A percentile compares a stretch with the other conserved stretches of the same genome.
phyloP scores from a whole-genome alignment of 441 rosid genomes.

The Bocquillonia castaneifolia region DNA sequence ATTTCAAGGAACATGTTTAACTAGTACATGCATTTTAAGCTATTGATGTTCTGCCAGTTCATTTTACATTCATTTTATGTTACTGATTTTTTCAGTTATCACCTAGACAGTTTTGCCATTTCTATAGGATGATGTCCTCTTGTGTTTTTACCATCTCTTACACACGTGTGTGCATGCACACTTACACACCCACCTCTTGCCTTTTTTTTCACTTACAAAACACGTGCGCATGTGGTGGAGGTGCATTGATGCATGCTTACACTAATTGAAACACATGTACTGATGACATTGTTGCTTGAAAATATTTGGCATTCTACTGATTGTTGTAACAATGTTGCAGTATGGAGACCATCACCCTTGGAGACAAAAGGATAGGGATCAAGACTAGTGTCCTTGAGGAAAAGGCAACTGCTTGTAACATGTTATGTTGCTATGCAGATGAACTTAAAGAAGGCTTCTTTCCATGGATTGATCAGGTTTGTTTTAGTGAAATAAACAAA shows the following conservation, averaged over 20 bases:
- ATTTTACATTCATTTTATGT: too few species aligned
- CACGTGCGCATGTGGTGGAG: not conserved
- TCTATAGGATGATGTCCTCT: too few species aligned
- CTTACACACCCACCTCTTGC: not conserved
- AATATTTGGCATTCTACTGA: conserved; percentile 21
- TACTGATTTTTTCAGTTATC: too few species aligned
- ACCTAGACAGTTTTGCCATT: too few species aligned
- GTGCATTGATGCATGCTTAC: not conserved
- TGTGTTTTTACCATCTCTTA: too few species aligned
- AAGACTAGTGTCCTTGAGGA: conserved; percentile 97
- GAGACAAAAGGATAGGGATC: conserved; percentile 97
- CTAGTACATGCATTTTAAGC: not conserved
- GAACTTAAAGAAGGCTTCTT: conserved; percentile 98
- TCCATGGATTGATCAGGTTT: conserved; percentile 98
- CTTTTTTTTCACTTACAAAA: too few species aligned
- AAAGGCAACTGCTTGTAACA: conserved; percentile 98
- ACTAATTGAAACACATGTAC: not conserved
- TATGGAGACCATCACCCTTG: conserved; percentile 99
- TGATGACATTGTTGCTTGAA: conserved; percentile 10
- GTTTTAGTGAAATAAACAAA: conserved; percentile 13
- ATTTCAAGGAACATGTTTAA: not conserved
- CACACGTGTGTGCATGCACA: not conserved
- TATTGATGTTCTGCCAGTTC: too few species aligned
- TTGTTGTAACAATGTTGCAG: conserved; percentile 39
- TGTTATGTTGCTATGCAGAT: conserved; percentile 98